These are phyloP conservation scores for Fusarium sp. DNA, from an alignment of 2,329 filamentous ascomycete species.

Conservation along the genomic window DNA sequence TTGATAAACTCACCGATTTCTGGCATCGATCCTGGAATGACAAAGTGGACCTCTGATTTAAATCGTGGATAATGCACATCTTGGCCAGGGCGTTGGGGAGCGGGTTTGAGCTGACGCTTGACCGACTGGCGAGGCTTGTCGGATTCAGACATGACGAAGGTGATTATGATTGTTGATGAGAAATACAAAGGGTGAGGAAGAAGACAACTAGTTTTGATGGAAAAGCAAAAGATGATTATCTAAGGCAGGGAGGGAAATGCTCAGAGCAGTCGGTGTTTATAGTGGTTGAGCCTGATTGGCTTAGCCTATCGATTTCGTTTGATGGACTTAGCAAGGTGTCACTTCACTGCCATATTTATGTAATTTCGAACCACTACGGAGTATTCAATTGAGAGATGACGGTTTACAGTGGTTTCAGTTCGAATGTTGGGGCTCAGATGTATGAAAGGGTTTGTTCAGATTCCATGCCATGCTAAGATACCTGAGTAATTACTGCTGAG, in stretches of 20 bases:
- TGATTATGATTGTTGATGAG: background rate
- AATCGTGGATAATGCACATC: slow-evolving; percentile 37
- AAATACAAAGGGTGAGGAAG: background rate
- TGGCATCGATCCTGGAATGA: slow-evolving; percentile 42
- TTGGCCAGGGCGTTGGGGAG: slow-evolving; percentile 32
- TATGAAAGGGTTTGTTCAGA: background rate
- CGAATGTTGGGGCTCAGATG: background rate
- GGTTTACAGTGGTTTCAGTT: background rate
- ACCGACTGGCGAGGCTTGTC: slow-evolving; percentile 20
- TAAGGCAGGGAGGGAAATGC: background rate
- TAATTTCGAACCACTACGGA: too few relatives aligned
- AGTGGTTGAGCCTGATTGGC: slow-evolving; percentile 1
- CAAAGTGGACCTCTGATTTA: slow-evolving; percentile 44
- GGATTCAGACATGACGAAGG: slow-evolving; percentile 31
- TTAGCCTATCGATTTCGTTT: background rate
- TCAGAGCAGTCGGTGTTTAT: background rate
- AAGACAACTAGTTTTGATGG: background rate
- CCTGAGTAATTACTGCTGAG: background rate
- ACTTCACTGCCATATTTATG: too few relatives aligned
- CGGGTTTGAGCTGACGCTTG: slow-evolving; percentile 41
- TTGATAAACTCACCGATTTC: slow-evolving; percentile 36
- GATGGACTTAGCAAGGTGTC: background rate
- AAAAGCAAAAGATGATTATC: background rate
- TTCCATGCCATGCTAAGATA: background rate
- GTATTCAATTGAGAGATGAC: too few relatives aligned